Base-by-base conservation (phyloP, 495 filamentous ascomycete genomes). In the Aspergillus bridgeri region DNA sequence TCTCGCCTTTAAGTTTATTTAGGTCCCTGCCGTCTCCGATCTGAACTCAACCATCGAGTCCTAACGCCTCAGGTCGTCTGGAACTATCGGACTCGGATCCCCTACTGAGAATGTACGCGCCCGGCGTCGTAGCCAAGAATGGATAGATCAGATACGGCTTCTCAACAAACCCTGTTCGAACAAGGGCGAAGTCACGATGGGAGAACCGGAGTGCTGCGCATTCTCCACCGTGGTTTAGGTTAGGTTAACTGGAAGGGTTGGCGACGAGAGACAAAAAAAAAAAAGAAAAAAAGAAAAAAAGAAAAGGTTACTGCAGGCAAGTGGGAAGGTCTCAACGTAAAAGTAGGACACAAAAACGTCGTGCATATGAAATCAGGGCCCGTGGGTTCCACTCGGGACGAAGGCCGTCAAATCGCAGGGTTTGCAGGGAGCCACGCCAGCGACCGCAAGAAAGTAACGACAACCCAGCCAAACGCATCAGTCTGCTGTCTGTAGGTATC, bases 381-480 rank as follows among this genome's bases (percentile, higher is more conserved):
- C 58, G 58, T 55, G 53, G 58, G 23, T 58, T 48, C 64, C 64
- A 63, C 60, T 11, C 23, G 38, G 7, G 24, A 45, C 29, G 23
- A 53, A 43, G 38, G 18, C 45, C 44, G 54, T 54, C 60, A 48
- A 59, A 56, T 62, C 58, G 65, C 60, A 65, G 60, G 60, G 51
- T 47, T n/a, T n/a, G n/a, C n/a, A n/a, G n/a, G n/a, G n/a, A 20
- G 54, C 56, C 59, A 61, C 54, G 62, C 57, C 57, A 54, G 57
- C 57, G 59, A 46, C 60, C 47, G 57, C 60, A 63, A 29, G 63
- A 57, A 57, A 65, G n/a, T 60, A 38, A 20, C 45, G 46, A 50
- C 21, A 50, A 25, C 8, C 19, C 9, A 23, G 24, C 24, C 22
- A 21, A 22, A 24, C 21, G 21, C 44, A 3, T 20, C 44, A 19